Evolutionary conservation across 106 monocot genomes (phyloP), one percentile per base, ranked within the genome.

Genomic region (Dioscorea alata): DNA sequence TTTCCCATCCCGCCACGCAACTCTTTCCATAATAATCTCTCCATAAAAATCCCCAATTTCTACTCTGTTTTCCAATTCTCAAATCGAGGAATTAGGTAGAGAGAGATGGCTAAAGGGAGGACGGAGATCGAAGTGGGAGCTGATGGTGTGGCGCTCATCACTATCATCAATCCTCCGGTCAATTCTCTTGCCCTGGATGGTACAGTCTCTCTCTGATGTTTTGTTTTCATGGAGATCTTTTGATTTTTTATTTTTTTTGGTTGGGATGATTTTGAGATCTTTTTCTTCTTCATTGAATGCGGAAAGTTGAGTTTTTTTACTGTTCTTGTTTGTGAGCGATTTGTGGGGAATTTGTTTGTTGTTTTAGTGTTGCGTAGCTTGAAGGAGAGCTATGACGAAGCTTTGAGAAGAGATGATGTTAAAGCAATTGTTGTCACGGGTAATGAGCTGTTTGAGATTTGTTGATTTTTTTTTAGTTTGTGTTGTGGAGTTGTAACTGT

Each of bases 351-450:
- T 63, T 63, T 33, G 48, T 50, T 14, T 66, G 57, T 21, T 73
- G 53, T 20, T 33, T 12, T 72, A 89, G 89, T 89, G 28, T 67
- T 89, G 50, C 42, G 67, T n/a, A 75, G 85, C 51, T 82, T 89
- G 13, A 89, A 89, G 66, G 82, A 85, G 35, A 78, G 62, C 23
- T 85, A 85, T 63, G 80, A 85, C 53, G 54, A 83, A 77, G 89
- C 85, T 59, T 66, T 89, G 60, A 69, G 56, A 17, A 82, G 85
- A 75, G 71, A 83, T 71, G 89, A 89, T 73, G 89, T 89, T 71
- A 89, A 85, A 75, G 89, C 89, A 63, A 80, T 89, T 69, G 89
- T 87, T 14, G 63, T 87, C 18, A 82, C 86, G 33, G 86, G 86
- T 77, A 76, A 61, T 35, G 17, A 10, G 17, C 33, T 9, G 50